Base-by-base conservation (phyloP, 2,329 filamentous ascomycete genomes). In the Drechslerella coelobrocha region DNA sequence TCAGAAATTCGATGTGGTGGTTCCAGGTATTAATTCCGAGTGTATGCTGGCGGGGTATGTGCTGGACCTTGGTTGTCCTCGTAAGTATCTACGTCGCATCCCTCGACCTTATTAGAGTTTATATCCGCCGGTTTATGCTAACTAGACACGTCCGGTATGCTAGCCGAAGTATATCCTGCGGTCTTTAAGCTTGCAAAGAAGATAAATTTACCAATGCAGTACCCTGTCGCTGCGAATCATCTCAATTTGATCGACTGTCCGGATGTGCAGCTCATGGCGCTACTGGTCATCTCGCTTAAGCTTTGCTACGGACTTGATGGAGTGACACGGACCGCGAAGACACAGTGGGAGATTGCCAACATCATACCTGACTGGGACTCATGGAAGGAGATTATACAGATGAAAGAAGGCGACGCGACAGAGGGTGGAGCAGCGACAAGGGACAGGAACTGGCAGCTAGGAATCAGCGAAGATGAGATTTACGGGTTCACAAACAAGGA, bases 271-370 rank as follows among this genome's bases (percentile, higher is more conserved):
- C 80, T 97, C 0, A 82, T 91, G 61, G 83, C 87, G 2, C 80
- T 91, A 2, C 78, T 96, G 2, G 81, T 96, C 1, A 83, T 96
- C 12, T 86, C 89, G 2, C 86, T 89, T 2, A 97, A 97, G 75
- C 78, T 96, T 1, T 82, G 89, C 19, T 92, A 91, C 75, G 91
- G 93, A 0, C 86, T 96, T 47, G 86, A 91, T 75, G 63, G 61
- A 9, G 63, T 56, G 17, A 75, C 34, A 52, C 45, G 56, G 27
- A 77, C 19, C 73, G 78, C 9, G 9, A 50, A 5, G 5, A 66
- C 43, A 17, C 31, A 45, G 3, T 72, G 54, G 60, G 60, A 63
- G 19, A 48, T 69, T 10, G 43, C 65, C 34, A 69, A 69, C 34
- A 43, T 69, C 19, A 51, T 8, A 19, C 81, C 97, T 61, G 81